These are phyloP conservation scores for Lentinus brumalis DNA, from an alignment of 768 basidiomycete genomes.

Conservation along the genomic window DNA sequence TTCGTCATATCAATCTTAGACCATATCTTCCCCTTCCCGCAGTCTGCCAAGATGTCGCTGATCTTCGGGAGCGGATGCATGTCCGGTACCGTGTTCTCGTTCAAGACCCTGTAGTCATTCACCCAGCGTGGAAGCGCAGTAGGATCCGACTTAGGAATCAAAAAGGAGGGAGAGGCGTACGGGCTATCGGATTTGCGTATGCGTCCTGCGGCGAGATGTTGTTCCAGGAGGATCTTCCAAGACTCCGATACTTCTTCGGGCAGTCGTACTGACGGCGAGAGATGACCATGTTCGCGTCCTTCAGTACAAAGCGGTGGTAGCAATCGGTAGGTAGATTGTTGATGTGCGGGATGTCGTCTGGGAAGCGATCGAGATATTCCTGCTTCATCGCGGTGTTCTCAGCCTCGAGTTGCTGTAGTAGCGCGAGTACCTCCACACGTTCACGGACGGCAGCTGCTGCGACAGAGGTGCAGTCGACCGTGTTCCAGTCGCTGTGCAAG, in stretches of 20 bases:
- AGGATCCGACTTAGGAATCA: conserved; percentile 13
- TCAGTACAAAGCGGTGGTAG: conserved; percentile 17
- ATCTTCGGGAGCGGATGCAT: too few species aligned
- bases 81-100: too few species aligned
- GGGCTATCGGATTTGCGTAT: conserved; percentile 37
- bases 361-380: conserved; percentile 20
- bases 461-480: background rate
- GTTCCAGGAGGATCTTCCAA: background rate
- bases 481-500: background rate
- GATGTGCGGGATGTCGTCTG: conserved; percentile 22
- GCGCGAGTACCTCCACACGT: background rate
- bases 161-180: conserved; percentile 24
- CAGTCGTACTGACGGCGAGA: background rate
- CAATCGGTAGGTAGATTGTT: conserved; percentile 19
- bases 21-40: too few species aligned
- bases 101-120: too few species aligned
- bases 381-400: background rate
- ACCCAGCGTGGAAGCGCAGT: background rate
- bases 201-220: conserved; percentile 45
- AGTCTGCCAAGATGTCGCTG: too few species aligned
- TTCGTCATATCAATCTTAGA: too few species aligned
- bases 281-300: conserved; percentile 11
- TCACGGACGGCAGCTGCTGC: background rate
- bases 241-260: conserved; percentile 4
- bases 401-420: background rate